Conservation (phyloP, 106 monocot genomes). For the Ottelia alismoides region DNA sequence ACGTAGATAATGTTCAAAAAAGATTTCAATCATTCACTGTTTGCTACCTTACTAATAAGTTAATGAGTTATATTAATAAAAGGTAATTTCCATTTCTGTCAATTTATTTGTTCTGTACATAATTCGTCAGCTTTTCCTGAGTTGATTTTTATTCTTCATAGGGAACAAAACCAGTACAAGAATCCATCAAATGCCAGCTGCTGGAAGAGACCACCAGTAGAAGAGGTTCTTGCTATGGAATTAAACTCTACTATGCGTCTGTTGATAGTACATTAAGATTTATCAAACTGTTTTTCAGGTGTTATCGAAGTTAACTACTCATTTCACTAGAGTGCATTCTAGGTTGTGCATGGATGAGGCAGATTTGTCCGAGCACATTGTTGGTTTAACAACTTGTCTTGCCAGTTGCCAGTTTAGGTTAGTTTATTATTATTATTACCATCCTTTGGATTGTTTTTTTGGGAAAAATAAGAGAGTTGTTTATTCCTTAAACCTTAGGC, state of each 20-base stretch:
- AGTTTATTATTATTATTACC: constrained; percentile 5
- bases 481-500: too few relatives aligned
- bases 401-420: constrained; percentile 82
- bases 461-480: too few relatives aligned
- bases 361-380: constrained; percentile 82
- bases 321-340: constrained; percentile 69
- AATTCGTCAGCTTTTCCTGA: not conserved
- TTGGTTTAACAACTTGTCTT: constrained; percentile 85
- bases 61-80: constrained; percentile 77
- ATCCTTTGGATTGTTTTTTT: not conserved
- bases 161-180: constrained; percentile 79
- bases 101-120: not conserved
- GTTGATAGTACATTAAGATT: not conserved
- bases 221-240: constrained; percentile 42
- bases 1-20: constrained; percentile 45
- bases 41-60: constrained; percentile 70
- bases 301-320: constrained; percentile 52
- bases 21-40: constrained; percentile 64
- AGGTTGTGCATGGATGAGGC: constrained; percentile 92
- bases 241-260: not conserved
- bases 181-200: constrained; percentile 30
- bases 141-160: constrained; percentile 6
- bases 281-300: constrained; percentile 22
- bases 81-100: constrained; percentile 30
- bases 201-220: constrained; percentile 67